A percentile compares a stretch with the other conserved stretches of the same genome.
Evolutionary conservation across 169 alveolate genomes (phyloP).

Genomic region (Plasmodium malariae): DNA sequence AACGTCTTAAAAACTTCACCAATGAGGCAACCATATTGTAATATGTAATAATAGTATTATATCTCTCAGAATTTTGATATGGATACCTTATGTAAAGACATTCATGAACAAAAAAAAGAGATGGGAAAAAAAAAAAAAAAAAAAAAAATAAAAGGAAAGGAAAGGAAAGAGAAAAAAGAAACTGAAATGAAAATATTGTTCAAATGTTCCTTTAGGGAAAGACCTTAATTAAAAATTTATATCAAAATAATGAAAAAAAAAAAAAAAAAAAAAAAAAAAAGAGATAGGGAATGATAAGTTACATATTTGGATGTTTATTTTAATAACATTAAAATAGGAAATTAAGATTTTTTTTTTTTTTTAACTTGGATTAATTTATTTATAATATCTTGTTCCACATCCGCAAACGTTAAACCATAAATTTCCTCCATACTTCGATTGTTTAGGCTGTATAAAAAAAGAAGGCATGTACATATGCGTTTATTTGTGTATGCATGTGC

Average conservation of each 20-base stretch:
- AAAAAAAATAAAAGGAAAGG: not conserved
- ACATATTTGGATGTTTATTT: too few species aligned
- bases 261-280: too few species aligned
- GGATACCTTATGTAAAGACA: not conserved
- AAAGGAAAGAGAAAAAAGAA: not conserved
- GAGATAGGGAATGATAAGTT: too few species aligned
- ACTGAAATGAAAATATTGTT: not conserved
- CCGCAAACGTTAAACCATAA: conserved; percentile 75
- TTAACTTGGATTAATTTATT: conserved; percentile 12
- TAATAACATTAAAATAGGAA: not conserved
- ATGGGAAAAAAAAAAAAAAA: not conserved
- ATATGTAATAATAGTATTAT: too few species aligned
- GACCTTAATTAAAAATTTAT: too few species aligned
- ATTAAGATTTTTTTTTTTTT: not conserved
- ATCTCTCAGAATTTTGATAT: too few species aligned
- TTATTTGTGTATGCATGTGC: not conserved
- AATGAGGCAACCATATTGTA: too few species aligned
- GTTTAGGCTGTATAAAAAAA: conserved; percentile 25
- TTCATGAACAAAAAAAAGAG: too few species aligned
- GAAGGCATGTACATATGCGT: not conserved
- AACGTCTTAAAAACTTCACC: too few species aligned
- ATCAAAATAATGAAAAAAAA: too few species aligned
- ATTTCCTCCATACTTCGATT: conserved; percentile 29
- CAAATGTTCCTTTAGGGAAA: not conserved
- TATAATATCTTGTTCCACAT: conserved; percentile 72